Conservation (phyloP, 768 basidiomycete species). For the Zangia roseola region DNA sequence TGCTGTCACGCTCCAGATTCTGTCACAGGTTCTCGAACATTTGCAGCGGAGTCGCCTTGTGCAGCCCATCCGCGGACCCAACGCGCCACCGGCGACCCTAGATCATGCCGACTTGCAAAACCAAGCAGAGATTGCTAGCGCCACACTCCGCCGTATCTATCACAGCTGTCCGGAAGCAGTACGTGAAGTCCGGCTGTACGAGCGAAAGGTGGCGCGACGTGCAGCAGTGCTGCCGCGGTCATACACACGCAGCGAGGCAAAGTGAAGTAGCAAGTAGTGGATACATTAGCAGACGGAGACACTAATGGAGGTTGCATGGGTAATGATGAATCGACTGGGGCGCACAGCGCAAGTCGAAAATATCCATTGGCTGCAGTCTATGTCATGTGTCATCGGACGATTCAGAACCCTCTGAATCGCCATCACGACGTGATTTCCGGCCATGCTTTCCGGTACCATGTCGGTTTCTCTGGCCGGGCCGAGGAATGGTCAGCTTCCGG, state of each 20-base stretch:
- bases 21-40: slow-evolving; percentile 46
- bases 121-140: slow-evolving; percentile 34
- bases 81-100: slow-evolving; percentile 21
- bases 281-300: slow-evolving; percentile 27
- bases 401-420: slow-evolving; percentile 60
- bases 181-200: slow-evolving; percentile 32
- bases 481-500: slow-evolving; percentile 23
- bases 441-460: slow-evolving; percentile 67
- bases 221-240: slow-evolving; percentile 10
- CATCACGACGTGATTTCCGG: slow-evolving; percentile 55
- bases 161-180: slow-evolving; percentile 50
- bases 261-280: slow-evolving; percentile 15
- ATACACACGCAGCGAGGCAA: slow-evolving; percentile 21
- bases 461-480: slow-evolving; percentile 64
- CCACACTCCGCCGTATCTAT: slow-evolving; percentile 47
- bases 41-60: slow-evolving; percentile 52
- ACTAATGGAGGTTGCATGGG: slow-evolving; percentile 18
- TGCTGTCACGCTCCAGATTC: slow-evolving; percentile 42
- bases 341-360: slow-evolving; percentile 5
- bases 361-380: slow-evolving; percentile 10
- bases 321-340: slow-evolving; percentile 18
- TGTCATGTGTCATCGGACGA: slow-evolving; percentile 59
- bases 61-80: slow-evolving; percentile 35
- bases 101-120: slow-evolving; percentile 23
- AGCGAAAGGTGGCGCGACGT: slow-evolving; percentile 30